A percentile compares a stretch with the other conserved stretches of the same genome.
These are phyloP conservation scores for Thraustochytrium striatum DNA, from an alignment of 352 stramenopile species.

Conservation along the genomic window DNA sequence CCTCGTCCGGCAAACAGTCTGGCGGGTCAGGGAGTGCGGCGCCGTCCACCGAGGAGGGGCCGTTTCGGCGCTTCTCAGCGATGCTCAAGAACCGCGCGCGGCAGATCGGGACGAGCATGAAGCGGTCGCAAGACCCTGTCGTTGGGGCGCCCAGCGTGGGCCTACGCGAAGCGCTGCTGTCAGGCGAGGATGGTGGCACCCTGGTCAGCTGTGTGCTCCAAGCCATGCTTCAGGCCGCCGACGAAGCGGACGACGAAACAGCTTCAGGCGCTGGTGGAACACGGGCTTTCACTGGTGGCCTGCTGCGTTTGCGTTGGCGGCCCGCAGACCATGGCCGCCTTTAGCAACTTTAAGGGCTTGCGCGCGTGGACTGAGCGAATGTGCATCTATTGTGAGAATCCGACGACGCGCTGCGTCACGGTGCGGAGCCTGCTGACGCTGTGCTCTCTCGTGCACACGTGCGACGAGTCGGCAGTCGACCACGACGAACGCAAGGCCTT, in stretches of 20 bases:
- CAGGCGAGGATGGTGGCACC: no score
- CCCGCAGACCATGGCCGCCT: neutral
- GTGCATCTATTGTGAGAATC: slow-evolving; percentile 31
- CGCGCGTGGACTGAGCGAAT: slow-evolving; percentile 28
- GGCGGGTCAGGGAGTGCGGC: no score
- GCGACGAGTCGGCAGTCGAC: neutral
- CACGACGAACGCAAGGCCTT: neutral
- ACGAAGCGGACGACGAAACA: neutral
- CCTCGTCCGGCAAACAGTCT: no score
- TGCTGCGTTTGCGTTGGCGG: slow-evolving; percentile 3
- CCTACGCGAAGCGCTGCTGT: no score
- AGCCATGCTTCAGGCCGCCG: slow-evolving; percentile 5
- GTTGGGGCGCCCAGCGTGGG: no score
- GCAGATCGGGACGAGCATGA: neutral
- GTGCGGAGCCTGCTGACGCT: neutral
- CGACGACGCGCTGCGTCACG: neutral
- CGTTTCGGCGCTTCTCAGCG: slow-evolving; percentile 21
- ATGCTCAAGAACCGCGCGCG: slow-evolving; percentile 20
- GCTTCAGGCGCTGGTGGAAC: slow-evolving; percentile 4
- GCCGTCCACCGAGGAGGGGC: neutral
- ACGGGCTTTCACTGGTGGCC: neutral
- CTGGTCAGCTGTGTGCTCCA: slow-evolving; percentile 18
- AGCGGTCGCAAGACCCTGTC: no score
- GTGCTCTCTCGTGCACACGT: slow-evolving; percentile 40
- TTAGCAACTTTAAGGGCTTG: slow-evolving; percentile 11